These are phyloP conservation scores for Trifolium dubium DNA, from an alignment of 306 rosid species.

Conservation along the genomic window DNA sequence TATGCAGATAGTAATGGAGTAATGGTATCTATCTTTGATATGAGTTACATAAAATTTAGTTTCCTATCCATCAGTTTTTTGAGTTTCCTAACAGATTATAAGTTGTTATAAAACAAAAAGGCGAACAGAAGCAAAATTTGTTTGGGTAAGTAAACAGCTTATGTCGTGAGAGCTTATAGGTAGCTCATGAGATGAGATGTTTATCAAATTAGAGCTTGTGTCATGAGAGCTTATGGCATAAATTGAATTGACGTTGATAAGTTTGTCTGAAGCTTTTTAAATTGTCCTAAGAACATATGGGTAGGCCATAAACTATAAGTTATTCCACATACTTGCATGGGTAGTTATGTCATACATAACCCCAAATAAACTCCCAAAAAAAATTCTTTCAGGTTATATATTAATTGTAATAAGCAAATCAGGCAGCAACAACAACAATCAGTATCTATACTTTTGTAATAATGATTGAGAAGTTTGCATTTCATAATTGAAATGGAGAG, in stretches of 20 bases:
- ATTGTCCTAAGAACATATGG: neutral
- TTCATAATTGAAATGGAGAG: constrained; percentile 33
- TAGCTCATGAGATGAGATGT: constrained; percentile 2
- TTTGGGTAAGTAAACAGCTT: constrained; percentile 13
- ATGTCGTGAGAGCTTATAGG: constrained; percentile 6
- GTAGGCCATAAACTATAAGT: neutral
- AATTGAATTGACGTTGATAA: neutral
- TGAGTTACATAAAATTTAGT: neutral
- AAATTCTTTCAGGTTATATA: neutral
- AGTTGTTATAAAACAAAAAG: constrained; percentile 7
- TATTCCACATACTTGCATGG: neutral
- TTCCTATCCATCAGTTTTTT: constrained; percentile 2
- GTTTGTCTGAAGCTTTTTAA: neutral
- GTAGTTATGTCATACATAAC: neutral
- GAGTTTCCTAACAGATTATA: neutral
- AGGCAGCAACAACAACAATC: constrained; percentile 11
- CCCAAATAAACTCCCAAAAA: neutral
- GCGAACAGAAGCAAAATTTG: neutral
- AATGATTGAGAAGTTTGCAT: constrained; percentile 10
- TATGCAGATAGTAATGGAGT: neutral
- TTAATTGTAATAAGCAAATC: neutral
- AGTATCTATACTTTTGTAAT: constrained; percentile 8
- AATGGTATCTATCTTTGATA: neutral
- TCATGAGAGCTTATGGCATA: constrained; percentile 5
- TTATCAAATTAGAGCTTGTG: neutral